These are phyloP conservation scores for Hemileccinum rubropunctum DNA, from an alignment of 768 basidiomycete genomes.

Conservation along the genomic window DNA sequence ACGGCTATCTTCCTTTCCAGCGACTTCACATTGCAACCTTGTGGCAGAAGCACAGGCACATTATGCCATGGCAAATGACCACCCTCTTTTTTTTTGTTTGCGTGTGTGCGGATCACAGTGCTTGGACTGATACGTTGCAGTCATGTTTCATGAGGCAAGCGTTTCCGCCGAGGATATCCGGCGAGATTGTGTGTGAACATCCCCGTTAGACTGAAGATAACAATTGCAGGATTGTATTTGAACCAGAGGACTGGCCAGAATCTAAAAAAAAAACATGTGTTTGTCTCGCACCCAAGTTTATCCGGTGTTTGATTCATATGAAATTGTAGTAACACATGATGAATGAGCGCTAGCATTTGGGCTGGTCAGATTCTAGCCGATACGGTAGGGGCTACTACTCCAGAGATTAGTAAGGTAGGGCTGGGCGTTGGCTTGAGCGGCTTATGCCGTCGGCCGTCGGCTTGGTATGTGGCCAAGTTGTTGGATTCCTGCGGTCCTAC, in stretches of 20 bases:
- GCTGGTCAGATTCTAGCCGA: too few relatives aligned
- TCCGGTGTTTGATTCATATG: neutral
- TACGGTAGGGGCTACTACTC: too few relatives aligned
- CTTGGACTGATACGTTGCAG: neutral
- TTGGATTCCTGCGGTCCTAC: too few relatives aligned
- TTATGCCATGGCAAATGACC: neutral
- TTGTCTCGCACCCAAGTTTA: neutral
- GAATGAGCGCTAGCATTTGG: too few relatives aligned
- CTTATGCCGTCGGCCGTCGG: neutral
- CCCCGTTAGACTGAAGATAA: too few relatives aligned
- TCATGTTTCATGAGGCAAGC: neutral
- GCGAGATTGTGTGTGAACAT: neutral
- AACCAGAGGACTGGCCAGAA: neutral
- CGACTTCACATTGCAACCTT: conserved; percentile 11
- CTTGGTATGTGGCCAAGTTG: neutral
- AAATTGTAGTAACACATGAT: neutral
- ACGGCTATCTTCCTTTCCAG: neutral
- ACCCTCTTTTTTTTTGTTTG: conserved; percentile 3
- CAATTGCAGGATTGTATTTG: too few relatives aligned
- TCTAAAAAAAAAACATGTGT: neutral
- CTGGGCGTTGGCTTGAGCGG: neutral
- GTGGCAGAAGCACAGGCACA: conserved; percentile 16
- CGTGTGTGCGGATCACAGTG: neutral
- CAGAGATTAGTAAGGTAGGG: neutral
- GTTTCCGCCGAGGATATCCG: neutral